Conservation (phyloP, 768 basidiomycete genomes). For the Tulasnella sp. region DNA sequence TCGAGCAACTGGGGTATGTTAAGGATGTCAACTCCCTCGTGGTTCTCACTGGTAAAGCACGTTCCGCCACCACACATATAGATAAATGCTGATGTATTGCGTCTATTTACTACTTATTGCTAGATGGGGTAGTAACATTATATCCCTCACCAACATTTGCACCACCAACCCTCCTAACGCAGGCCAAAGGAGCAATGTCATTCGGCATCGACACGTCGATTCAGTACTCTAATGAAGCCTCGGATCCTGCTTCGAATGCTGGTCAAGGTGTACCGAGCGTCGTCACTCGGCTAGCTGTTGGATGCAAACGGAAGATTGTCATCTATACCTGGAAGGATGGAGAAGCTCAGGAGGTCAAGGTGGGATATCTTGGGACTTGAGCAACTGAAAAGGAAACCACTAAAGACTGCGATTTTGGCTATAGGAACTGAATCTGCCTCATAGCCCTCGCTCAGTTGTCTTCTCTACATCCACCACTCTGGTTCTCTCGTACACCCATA, state of each 20-base stretch:
- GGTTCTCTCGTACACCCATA: slow-evolving; percentile 79
- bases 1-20: slow-evolving; percentile 87
- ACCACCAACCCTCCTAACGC: slow-evolving; percentile 69
- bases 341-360: slow-evolving; percentile 71
- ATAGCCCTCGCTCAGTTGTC: slow-evolving; percentile 83
- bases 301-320: slow-evolving; percentile 82
- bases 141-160: slow-evolving; percentile 74
- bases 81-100: not conserved
- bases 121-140: slow-evolving; percentile 70
- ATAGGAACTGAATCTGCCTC: slow-evolving; percentile 81
- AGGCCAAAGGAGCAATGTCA: slow-evolving; percentile 80
- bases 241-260: slow-evolving; percentile 36
- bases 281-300: slow-evolving; percentile 79
- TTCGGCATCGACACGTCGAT: slow-evolving; percentile 75
- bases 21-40: slow-evolving; percentile 86
- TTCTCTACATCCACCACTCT: slow-evolving; percentile 66
- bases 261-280: slow-evolving; percentile 61
- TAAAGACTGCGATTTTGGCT: not conserved
- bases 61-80: not conserved
- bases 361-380: slow-evolving; percentile 43
- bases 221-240: slow-evolving; percentile 46
- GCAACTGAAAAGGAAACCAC: not conserved
- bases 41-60: slow-evolving; percentile 73
- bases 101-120: slow-evolving; percentile 2
- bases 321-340: slow-evolving; percentile 88